Evolutionary conservation across 495 filamentous ascomycete species (phyloP), one percentile per base, ranked within the genome.

Genomic region (Pseudevernia furfuracea): DNA sequence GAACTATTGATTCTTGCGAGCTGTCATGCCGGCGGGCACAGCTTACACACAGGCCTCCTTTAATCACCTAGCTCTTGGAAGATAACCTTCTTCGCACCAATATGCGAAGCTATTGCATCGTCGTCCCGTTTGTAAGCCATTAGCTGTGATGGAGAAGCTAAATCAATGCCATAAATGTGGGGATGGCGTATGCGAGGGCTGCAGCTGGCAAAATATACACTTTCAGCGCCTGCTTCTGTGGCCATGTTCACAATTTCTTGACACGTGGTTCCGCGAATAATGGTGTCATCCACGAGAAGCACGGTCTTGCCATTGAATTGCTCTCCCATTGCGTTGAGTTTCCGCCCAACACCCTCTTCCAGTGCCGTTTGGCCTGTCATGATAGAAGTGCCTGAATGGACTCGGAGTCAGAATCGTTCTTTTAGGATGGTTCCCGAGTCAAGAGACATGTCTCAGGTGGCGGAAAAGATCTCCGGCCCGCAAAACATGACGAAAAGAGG

Each of bases 241-340:
- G 92, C 93, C 93, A 98, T 96, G 67, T 73, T 85, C 46, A 97
- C 91, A 67, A 97, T 44, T 98, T 97, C 94, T 34, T 89, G 78
- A 66, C n/a, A n/a, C 86, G 93, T 97, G 12, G 91, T 98, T 61
- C 94, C 94, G 15, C 93, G 85, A 12, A 97, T 93, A 66, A 97
- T 95, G 71, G 87, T 92, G 75, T 97, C 93, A 68, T 97, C 93
- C 6, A 97, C 89, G 92, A 86, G 69, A 89, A 94, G 10, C 14
- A 98, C 90, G 67, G 88, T 90, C 68, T 88, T 85, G 64, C 84
- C 28, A 96, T 80, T 75, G 34, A 98, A 97, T 73, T 98, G 92
- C 39, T 88, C 85, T 84, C 79, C 96, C 64, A 69, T 69, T 8
- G 67, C 67, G 25, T 60, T 71, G 17, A 71, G 53, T 55, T 71